Percentiles rank a stretch among this genome's conserved stretches.
These are phyloP conservation scores for Aureobasidium sp. DNA, from an alignment of 2,329 filamentous ascomycete species.

Conservation along the genomic window DNA sequence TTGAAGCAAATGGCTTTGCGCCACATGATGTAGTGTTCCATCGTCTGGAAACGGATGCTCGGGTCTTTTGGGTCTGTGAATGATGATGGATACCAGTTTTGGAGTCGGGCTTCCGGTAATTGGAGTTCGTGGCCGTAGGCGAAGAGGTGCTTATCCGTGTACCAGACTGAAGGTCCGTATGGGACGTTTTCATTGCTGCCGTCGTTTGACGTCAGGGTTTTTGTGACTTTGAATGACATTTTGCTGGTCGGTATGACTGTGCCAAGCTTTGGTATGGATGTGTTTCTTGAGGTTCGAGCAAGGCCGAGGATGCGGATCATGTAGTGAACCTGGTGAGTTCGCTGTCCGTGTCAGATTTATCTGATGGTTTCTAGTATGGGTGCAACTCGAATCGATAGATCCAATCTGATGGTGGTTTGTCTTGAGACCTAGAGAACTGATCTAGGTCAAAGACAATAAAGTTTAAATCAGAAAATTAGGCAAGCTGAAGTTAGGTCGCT, in stretches of 20 bases:
- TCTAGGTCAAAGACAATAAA: too few species aligned
- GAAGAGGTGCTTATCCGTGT: slow-evolving; percentile 22
- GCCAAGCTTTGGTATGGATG: not conserved
- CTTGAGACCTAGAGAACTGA: too few species aligned
- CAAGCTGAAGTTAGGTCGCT: too few species aligned
- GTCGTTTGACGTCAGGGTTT: slow-evolving; percentile 4
- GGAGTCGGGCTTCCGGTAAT: slow-evolving; percentile 21
- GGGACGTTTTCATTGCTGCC: not conserved
- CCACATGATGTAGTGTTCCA: slow-evolving; percentile 32
- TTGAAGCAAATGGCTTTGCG: slow-evolving; percentile 31
- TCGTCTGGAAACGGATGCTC: slow-evolving; percentile 19
- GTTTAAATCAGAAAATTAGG: too few species aligned
- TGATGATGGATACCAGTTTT: slow-evolving; percentile 24
- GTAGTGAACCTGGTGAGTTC: not conserved
- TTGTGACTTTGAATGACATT: slow-evolving; percentile 5
- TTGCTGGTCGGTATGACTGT: not conserved
- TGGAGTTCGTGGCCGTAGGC: slow-evolving; percentile 23
- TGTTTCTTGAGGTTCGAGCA: not conserved
- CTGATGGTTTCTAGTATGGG: too few species aligned
- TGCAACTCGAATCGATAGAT: too few species aligned
- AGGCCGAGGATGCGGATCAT: not conserved
- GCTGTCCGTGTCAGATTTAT: too few species aligned
- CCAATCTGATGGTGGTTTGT: too few species aligned
- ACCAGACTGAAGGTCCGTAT: slow-evolving; percentile 12
- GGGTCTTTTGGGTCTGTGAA: slow-evolving; percentile 18